Evolutionary conservation across 208 protist genomes (phyloP).

Genomic region (Leishmania gerbilli): DNA sequence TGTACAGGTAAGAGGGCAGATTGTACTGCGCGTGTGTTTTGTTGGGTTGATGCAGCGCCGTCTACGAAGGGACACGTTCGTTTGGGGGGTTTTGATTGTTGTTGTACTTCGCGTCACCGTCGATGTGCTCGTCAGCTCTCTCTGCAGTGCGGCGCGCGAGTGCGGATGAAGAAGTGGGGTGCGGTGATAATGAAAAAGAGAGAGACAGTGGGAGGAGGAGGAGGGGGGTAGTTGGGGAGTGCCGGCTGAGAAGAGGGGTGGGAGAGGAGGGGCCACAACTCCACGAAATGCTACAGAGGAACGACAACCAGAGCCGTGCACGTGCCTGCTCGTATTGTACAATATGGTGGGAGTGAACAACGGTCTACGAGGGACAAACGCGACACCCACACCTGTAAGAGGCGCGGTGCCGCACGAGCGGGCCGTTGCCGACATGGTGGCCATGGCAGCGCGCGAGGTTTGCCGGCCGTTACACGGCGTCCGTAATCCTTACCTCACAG

Average conservation of each 20-base stretch:
- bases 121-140: background rate
- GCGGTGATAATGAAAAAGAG: background rate
- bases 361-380: conserved; percentile 3
- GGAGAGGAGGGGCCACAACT: background rate
- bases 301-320: background rate
- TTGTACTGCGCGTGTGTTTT: background rate
- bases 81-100: background rate
- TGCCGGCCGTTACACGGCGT: background rate
- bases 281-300: background rate
- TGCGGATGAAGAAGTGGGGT: background rate
- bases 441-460: background rate
- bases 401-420: background rate
- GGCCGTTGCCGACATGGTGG: background rate
- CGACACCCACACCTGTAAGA: background rate
- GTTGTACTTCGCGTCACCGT: background rate
- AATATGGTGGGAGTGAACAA: conserved; percentile 9
- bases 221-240: background rate
- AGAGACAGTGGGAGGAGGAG: background rate
- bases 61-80: background rate
- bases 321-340: background rate
- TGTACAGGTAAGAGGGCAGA: background rate
- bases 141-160: background rate
- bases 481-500: background rate
- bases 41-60: background rate
- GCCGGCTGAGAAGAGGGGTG: background rate